Conservation (phyloP, 2,329 filamentous ascomycete species). For the Helminthosporium solani region DNA sequence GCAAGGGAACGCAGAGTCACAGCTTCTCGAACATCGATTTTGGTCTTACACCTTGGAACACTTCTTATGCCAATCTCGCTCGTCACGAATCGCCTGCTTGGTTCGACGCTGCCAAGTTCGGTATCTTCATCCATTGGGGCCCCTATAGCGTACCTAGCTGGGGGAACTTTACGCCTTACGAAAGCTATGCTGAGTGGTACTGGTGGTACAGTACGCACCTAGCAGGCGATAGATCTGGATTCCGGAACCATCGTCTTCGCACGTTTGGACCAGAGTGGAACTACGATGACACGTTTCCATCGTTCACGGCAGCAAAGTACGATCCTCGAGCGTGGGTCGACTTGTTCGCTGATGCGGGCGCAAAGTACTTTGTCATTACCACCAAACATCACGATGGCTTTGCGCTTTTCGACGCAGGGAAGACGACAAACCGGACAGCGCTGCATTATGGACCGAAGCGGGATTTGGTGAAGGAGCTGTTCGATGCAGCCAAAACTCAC, state of each 20-base stretch:
- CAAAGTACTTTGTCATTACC: slow-evolving; percentile 48
- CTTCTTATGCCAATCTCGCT: slow-evolving; percentile 13
- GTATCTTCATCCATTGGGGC: slow-evolving; percentile 64
- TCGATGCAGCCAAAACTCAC: slow-evolving; percentile 46
- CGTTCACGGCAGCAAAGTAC: slow-evolving; percentile 55
- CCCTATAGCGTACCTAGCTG: slow-evolving; percentile 58
- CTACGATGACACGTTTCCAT: slow-evolving; percentile 58
- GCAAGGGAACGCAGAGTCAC: slow-evolving; percentile 4
- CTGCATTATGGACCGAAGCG: slow-evolving; percentile 44
- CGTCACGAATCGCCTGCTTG: slow-evolving; percentile 40
- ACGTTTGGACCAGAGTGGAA: slow-evolving; percentile 51
- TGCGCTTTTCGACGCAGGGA: slow-evolving; percentile 47
- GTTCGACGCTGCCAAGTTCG: slow-evolving; percentile 58
- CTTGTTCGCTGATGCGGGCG: slow-evolving; percentile 54
- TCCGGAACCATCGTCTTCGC: slow-evolving; percentile 52
- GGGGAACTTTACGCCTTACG: slow-evolving; percentile 48
- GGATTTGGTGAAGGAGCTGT: slow-evolving; percentile 47
- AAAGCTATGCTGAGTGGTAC: slow-evolving; percentile 49
- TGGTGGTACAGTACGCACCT: slow-evolving; percentile 54
- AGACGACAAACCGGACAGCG: slow-evolving; percentile 45
- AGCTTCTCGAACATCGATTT: slow-evolving; percentile 9
- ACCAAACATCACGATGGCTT: slow-evolving; percentile 52
- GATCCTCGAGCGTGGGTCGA: slow-evolving; percentile 57
- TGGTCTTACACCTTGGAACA: slow-evolving; percentile 29
- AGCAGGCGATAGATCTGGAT: slow-evolving; percentile 45